Evolutionary conservation across 768 basidiomycete species (phyloP).

Genomic region (Pholiota molesta): DNA sequence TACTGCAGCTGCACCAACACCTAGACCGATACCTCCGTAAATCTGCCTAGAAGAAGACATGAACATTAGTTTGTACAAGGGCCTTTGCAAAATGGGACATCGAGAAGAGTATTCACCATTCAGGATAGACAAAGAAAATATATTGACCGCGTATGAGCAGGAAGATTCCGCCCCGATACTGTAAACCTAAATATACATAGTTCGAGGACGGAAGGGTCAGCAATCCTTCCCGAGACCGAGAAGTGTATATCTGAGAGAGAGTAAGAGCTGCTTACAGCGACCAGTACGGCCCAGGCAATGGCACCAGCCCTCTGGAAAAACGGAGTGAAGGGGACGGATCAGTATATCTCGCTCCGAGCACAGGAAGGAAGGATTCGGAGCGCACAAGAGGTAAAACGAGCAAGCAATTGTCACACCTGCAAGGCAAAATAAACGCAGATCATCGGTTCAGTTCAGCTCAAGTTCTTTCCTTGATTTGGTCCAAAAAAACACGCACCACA

Average conservation of each 20-base stretch:
- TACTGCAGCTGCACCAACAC: constrained; percentile 50
- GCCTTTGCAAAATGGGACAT: neutral
- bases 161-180: constrained; percentile 69
- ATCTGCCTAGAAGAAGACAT: constrained; percentile 51
- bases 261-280: constrained; percentile 50
- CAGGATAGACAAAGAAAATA: constrained; percentile 65
- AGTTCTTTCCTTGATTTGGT: constrained; percentile 12
- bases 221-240: neutral
- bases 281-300: constrained; percentile 67
- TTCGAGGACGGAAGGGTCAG: neutral
- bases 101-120: constrained; percentile 50
- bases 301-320: constrained; percentile 63
- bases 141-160: constrained; percentile 64
- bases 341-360: constrained; percentile 23
- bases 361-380: constrained; percentile 18
- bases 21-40: constrained; percentile 67
- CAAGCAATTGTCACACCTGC: constrained; percentile 81
- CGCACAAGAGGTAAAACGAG: constrained; percentile 73
- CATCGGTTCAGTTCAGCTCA: constrained; percentile 10
- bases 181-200: constrained; percentile 49
- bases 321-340: constrained; percentile 32
- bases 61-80: constrained; percentile 1
- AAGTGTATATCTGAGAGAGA: constrained; percentile 3
- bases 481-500: constrained; percentile 27
- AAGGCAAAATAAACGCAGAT: constrained; percentile 16